Evolutionary conservation across 768 basidiomycete species (phyloP), one percentile per base, ranked within the genome.

Genomic region (Kwoniella dejecticola): DNA sequence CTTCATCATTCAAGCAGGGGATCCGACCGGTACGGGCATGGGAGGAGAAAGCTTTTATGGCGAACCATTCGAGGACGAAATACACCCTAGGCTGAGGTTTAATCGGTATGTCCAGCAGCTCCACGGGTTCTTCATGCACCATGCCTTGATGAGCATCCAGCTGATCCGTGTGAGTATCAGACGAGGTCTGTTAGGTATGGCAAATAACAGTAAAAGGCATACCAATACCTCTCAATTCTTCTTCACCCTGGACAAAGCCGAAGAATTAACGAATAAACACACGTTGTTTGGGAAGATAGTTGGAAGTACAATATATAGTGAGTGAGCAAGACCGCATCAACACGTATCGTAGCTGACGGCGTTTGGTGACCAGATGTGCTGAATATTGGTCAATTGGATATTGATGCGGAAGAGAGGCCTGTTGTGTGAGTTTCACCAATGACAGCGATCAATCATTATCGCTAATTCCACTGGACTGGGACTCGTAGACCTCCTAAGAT

Each of bases 11-110:
- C 96, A 98, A 77, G 93, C 93, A 1, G 95, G 95, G 17, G 95
- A 98, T 77, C 87, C 83, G 67, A 92, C 92, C 0, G 91, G 92
- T 0, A 91, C 90, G 0, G 96, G 96, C 1, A 86, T 81, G 0
- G 92, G 93, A 6, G 94, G 96, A 66, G 95, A 97, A 76, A 94
- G 91, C 0, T 90, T 96, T 77, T 97, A 90, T 68, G 95, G 95
- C 77, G 93, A 94, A 70, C 90, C 88, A 2, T 96, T 96, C 67
- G 89, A 91, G 75, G 92, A 96, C 80, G 94, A 98, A 79, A 87
- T 92, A 19, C 92, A 95, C 70, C 91, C 93, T 3, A 85, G 96
- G 36, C 81, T 99, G 62, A 87, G 90, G 38, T 97, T 89, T 77
- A 81, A 76, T 42, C 62, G 71, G 69, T 74, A 24, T 33, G 60